A percentile compares a stretch with the other conserved stretches of the same genome.
These are phyloP conservation scores for Sporobolomyces phaffii DNA, from an alignment of 768 basidiomycete genomes.

Conservation along the genomic window DNA sequence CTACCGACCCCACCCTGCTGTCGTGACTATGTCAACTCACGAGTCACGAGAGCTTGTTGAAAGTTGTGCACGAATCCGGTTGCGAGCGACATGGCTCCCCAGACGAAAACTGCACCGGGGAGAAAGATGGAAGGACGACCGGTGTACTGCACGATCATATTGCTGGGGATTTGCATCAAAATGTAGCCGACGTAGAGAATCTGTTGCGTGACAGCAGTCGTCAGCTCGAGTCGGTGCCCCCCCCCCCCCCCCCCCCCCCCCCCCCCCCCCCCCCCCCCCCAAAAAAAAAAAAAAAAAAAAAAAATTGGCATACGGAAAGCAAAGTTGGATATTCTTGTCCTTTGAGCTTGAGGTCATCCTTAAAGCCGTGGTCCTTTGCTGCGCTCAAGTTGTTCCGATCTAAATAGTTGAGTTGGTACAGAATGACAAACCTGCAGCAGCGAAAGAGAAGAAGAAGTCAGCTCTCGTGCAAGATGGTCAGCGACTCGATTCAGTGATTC, in stretches of 20 bases:
- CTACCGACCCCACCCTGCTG: too few relatives aligned
- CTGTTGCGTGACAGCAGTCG: not conserved
- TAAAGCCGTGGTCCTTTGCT: constrained; percentile 42
- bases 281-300: too few relatives aligned
- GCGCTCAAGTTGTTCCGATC: constrained; percentile 40
- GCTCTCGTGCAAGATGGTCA: too few relatives aligned
- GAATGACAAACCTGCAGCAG: too few relatives aligned
- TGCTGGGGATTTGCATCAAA: constrained; percentile 41
- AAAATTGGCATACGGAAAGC: constrained; percentile 14
- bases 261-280: too few relatives aligned
- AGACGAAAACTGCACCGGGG: constrained; percentile 49
- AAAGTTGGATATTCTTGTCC: constrained; percentile 41
- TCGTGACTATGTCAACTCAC: constrained; percentile 41
- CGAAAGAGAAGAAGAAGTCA: too few relatives aligned
- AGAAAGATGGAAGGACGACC: constrained; percentile 46
- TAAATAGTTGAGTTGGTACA: not conserved
- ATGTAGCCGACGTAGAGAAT: constrained; percentile 45
- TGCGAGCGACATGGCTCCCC: constrained; percentile 54
- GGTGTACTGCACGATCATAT: constrained; percentile 44
- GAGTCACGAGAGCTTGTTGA: constrained; percentile 49
- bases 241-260: too few relatives aligned
- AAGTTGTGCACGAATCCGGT: constrained; percentile 55
- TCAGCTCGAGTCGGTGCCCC: too few relatives aligned
- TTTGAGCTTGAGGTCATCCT: constrained; percentile 42
- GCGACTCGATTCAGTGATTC: too few relatives aligned